Percentiles rank a stretch among this genome's conserved stretches.
These are phyloP conservation scores for Podospora sp. DNA, from an alignment of 495 filamentous ascomycete species.

Conservation along the genomic window DNA sequence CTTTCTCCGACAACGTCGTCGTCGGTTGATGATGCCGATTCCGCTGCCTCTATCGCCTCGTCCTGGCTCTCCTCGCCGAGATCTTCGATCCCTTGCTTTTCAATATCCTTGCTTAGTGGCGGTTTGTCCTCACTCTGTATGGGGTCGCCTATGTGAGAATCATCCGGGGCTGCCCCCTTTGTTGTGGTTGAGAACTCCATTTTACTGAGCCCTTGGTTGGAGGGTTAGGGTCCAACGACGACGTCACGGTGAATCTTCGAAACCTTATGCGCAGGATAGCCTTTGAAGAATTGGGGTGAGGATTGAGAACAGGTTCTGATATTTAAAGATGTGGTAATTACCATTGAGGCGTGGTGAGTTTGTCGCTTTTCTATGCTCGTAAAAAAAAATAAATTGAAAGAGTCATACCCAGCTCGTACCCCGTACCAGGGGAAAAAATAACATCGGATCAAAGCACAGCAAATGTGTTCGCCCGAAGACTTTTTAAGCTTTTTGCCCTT, in stretches of 20 bases:
- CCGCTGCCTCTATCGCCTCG: not conserved
- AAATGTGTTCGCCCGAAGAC: not conserved
- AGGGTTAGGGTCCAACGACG: not conserved
- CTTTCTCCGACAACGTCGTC: not conserved
- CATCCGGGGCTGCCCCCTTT: not conserved
- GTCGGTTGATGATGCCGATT: not conserved
- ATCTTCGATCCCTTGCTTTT: not conserved
- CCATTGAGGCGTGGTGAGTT: too few relatives aligned
- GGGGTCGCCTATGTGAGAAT: not conserved
- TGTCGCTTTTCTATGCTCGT: too few relatives aligned
- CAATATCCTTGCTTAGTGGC: not conserved
- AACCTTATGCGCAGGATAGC: not conserved
- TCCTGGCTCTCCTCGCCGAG: constrained; percentile 13
- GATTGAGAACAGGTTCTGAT: too few relatives aligned
- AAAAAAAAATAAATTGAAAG: not conserved
- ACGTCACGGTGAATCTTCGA: not conserved
- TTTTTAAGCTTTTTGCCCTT: not conserved
- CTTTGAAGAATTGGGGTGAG: not conserved
- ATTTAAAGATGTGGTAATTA: too few relatives aligned
- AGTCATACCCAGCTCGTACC: not conserved
- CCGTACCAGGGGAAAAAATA: not conserved
- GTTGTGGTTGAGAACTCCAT: not conserved
- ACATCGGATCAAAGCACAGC: not conserved
- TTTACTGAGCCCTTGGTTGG: not conserved
- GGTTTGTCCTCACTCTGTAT: not conserved